Conservation (phyloP, 768 basidiomycete genomes). For the Rhizopogon roseolus region DNA sequence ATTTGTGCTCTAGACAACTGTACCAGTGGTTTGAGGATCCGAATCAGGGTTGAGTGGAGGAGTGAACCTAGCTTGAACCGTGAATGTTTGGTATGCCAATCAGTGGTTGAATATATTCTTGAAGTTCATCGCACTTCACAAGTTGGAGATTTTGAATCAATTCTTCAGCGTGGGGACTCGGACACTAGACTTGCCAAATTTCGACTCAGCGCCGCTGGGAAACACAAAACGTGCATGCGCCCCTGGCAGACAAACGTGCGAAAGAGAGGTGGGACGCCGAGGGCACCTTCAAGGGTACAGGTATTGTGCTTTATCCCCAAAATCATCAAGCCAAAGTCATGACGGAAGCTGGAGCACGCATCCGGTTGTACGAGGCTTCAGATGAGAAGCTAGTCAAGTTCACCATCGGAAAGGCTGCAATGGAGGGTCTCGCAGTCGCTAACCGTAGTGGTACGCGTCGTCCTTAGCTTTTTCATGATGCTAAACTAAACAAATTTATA, state of each 20-base stretch:
- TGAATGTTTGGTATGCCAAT: too few relatives aligned
- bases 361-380: slow-evolving; percentile 44
- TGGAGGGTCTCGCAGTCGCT: slow-evolving; percentile 65
- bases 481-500: neutral
- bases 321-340: slow-evolving; percentile 19
- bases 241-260: slow-evolving; percentile 6
- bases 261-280: neutral
- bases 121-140: too few relatives aligned
- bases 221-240: neutral
- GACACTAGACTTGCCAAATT: neutral
- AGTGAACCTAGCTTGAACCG: too few relatives aligned
- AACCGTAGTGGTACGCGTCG: slow-evolving; percentile 49
- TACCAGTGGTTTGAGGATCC: too few relatives aligned
- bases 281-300: too few relatives aligned
- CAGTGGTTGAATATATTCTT: too few relatives aligned
- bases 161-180: too few relatives aligned
- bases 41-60: too few relatives aligned
- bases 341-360: slow-evolving; percentile 39
- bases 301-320: neutral
- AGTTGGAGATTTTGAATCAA: neutral
- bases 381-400: slow-evolving; percentile 66
- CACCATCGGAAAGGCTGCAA: slow-evolving; percentile 56
- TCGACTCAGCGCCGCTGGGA: too few relatives aligned
- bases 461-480: neutral
- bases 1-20: too few relatives aligned